A percentile compares a stretch with the other conserved stretches of the same genome.
phyloP scores from a whole-genome alignment of 108 stramenopile genomes.

The Skeletonema potamos region DNA sequence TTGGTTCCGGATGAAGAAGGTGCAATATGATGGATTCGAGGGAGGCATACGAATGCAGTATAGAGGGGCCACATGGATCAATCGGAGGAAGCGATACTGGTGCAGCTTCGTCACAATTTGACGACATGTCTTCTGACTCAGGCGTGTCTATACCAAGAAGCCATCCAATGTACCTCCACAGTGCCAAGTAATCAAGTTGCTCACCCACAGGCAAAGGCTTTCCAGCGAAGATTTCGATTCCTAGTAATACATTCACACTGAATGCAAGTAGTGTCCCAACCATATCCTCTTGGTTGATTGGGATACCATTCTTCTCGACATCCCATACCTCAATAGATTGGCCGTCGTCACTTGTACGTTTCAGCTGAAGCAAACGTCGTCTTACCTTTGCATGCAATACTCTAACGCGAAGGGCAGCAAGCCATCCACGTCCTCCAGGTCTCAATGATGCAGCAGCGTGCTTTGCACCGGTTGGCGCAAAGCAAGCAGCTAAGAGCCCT shows the following conservation, averaged over 20 bases:
- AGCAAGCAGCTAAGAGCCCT: constrained; percentile 48
- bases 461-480: constrained; percentile 16
- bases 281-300: constrained; percentile 90
- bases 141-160: constrained; percentile 67
- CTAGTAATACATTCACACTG: constrained; percentile 67
- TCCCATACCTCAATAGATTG: constrained; percentile 49
- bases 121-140: constrained; percentile 8
- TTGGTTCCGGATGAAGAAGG: constrained; percentile 57
- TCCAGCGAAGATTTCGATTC: constrained; percentile 69
- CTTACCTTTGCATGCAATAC: constrained; percentile 84
- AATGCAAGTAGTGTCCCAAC: constrained; percentile 81
- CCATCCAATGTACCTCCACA: constrained; percentile 88
- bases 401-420: constrained; percentile 67
- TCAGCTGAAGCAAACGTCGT: constrained; percentile 42
- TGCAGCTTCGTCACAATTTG: constrained; percentile 9
- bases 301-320: constrained; percentile 54
- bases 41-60: constrained; percentile 48
- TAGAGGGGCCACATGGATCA: constrained; percentile 79
- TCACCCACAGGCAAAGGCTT: constrained; percentile 45
- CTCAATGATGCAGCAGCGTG: constrained; percentile 31
- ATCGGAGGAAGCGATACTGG: constrained; percentile 26
- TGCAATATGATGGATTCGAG: constrained; percentile 47
- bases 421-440: constrained; percentile 75
- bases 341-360: constrained; percentile 8
- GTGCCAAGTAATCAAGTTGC: constrained; percentile 69